Evolutionary conservation across 352 stramenopile species (phyloP).

Genomic region (Globisporangium polare): DNA sequence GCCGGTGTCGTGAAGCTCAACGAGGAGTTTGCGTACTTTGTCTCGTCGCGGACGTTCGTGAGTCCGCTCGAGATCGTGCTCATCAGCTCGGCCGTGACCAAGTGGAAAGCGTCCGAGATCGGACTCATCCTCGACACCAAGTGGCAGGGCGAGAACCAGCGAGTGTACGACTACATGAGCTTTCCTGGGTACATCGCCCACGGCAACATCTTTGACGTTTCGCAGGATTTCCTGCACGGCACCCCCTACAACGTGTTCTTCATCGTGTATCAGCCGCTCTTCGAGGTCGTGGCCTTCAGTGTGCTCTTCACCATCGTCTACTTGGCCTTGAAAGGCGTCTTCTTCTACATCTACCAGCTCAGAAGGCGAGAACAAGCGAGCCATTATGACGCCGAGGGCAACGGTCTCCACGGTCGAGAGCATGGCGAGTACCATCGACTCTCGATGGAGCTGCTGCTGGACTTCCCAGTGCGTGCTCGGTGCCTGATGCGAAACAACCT

Average conservation of each 20-base stretch:
- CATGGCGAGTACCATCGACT: slow-evolving; percentile 15
- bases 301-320: slow-evolving; percentile 4
- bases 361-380: neutral
- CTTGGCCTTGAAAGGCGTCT: slow-evolving; percentile 1
- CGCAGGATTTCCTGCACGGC: slow-evolving; percentile 13
- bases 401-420: slow-evolving; percentile 6
- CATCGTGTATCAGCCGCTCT: slow-evolving; percentile 19
- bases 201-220: slow-evolving; percentile 20
- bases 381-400: slow-evolving; percentile 1
- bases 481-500: slow-evolving; percentile 14
- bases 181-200: slow-evolving; percentile 17
- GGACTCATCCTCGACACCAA: slow-evolving; percentile 18
- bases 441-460: slow-evolving; percentile 13
- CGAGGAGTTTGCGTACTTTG: slow-evolving; percentile 34
- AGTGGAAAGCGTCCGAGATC: slow-evolving; percentile 6
- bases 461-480: slow-evolving; percentile 10
- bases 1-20: slow-evolving; percentile 22
- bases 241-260: slow-evolving; percentile 11
- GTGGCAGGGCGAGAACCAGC: slow-evolving; percentile 22
- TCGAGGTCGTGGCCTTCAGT: slow-evolving; percentile 11
- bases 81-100: slow-evolving; percentile 14
- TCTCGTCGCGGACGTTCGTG: slow-evolving; percentile 20
- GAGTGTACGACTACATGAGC: slow-evolving; percentile 15
- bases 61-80: slow-evolving; percentile 24
- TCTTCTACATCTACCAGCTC: neutral